These are phyloP conservation scores for Talinum fruticosum DNA, from an alignment of 148 eudicot species.

Conservation along the genomic window DNA sequence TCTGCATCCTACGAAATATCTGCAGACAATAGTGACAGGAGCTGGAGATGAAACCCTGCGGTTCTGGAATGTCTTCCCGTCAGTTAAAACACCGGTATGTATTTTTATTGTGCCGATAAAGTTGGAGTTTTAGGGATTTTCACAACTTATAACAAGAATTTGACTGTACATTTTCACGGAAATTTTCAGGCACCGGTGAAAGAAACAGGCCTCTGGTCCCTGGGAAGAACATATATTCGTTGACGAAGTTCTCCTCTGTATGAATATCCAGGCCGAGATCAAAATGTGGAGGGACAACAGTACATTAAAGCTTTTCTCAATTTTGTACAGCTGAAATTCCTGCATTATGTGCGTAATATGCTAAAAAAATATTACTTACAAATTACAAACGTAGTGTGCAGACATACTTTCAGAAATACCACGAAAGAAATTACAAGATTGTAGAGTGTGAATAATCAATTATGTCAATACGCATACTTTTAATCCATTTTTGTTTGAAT, in stretches of 20 bases:
- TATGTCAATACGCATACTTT: no score
- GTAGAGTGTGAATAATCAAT: constrained; percentile 1
- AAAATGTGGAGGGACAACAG: neutral
- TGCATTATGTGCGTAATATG: neutral
- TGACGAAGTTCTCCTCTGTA: no score
- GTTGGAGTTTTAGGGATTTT: neutral
- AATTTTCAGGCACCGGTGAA: constrained; percentile 67
- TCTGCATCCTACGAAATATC: neutral
- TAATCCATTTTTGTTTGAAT: no score
- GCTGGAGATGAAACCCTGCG: constrained; percentile 95
- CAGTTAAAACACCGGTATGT: constrained; percentile 75
- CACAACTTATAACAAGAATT: neutral
- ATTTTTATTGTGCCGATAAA: no score
- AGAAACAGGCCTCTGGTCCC: constrained; percentile 82
- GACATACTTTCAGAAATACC: no score
- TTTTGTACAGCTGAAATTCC: neutral
- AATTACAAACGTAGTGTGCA: neutral
- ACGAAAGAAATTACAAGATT: no score
- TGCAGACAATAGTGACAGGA: constrained; percentile 95
- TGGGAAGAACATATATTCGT: constrained; percentile 84
- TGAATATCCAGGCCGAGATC: neutral
- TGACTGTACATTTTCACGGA: neutral
- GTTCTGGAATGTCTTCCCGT: constrained; percentile 97
- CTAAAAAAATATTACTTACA: neutral
- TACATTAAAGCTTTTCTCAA: neutral